phyloP scores from a whole-genome alignment of 495 filamentous ascomycete species.

The Aspergillus sclerotiicarbonarius region DNA sequence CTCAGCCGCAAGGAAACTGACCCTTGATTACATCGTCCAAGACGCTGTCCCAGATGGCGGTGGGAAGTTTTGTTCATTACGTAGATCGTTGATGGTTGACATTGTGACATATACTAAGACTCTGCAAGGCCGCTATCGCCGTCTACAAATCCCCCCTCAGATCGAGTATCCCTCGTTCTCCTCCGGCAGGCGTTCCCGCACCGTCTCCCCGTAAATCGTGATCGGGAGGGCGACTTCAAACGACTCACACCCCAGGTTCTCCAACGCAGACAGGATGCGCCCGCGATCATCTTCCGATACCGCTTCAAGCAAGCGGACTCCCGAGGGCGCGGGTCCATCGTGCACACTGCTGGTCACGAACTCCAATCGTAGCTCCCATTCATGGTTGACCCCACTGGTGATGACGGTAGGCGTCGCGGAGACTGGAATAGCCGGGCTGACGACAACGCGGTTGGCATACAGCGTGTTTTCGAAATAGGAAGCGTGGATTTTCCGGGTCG shows the following conservation, averaged over 20 bases:
- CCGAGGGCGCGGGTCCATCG: conserved; percentile 33
- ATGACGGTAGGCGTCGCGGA: conserved; percentile 82
- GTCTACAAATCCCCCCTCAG: conserved; percentile 13
- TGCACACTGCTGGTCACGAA: conserved; percentile 68
- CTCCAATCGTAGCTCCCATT: conserved; percentile 85
- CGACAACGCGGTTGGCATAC: conserved; percentile 72
- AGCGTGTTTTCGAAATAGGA: conserved; percentile 76
- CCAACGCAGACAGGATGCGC: conserved; percentile 64
- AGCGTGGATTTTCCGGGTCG: conserved; percentile 76
- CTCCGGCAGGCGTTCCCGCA: conserved; percentile 41
- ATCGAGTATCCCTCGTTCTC: conserved; percentile 49
- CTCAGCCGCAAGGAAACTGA: conserved; percentile 2
- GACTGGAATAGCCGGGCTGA: conserved; percentile 76
- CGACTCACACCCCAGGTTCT: conserved; percentile 77
- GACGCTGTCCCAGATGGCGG: neutral
- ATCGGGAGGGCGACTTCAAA: conserved; percentile 87
- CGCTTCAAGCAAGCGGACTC: conserved; percentile 46
- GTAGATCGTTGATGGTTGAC: neutral
- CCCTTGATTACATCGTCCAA: neutral
- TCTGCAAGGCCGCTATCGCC: neutral
- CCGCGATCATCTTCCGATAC: conserved; percentile 73
- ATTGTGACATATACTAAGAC: neutral
- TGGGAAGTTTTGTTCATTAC: neutral
- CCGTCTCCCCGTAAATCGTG: conserved; percentile 73
- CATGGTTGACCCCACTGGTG: conserved; percentile 78